Percentiles rank a stretch among this genome's conserved stretches.
phyloP scores from a whole-genome alignment of 768 basidiomycete genomes.

The Lanmaoa pseudosensibilis region DNA sequence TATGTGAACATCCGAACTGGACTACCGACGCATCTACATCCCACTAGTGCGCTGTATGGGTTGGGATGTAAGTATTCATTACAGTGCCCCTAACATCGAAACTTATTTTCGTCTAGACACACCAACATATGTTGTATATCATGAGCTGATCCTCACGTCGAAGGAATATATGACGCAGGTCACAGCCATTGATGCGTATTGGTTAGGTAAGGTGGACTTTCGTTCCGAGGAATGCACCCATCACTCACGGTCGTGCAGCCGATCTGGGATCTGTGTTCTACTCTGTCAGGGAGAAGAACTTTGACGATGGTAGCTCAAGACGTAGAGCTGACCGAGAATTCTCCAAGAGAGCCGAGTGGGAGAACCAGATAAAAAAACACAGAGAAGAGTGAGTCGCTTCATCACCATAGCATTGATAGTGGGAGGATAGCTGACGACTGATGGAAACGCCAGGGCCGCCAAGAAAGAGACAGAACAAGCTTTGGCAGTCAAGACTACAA shows the following conservation, averaged over 20 bases:
- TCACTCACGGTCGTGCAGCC: slow-evolving; percentile 46
- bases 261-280: slow-evolving; percentile 96
- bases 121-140: slow-evolving; percentile 95
- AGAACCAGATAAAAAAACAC: slow-evolving; percentile 85
- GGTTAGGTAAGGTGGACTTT: slow-evolving; percentile 68
- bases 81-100: not conserved
- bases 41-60: slow-evolving; percentile 94
- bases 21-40: slow-evolving; percentile 92
- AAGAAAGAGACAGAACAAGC: slow-evolving; percentile 63
- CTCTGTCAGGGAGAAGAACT: slow-evolving; percentile 97
- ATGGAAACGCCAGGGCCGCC: slow-evolving; percentile 46
- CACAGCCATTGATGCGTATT: slow-evolving; percentile 96
- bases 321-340: slow-evolving; percentile 86
- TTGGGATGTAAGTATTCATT: slow-evolving; percentile 73
- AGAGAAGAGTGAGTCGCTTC: slow-evolving; percentile 56
- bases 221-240: not conserved
- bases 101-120: slow-evolving; percentile 57
- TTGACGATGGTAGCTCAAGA: slow-evolving; percentile 81
- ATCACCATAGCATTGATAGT: not conserved
- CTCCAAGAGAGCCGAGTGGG: slow-evolving; percentile 86
- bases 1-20: slow-evolving; percentile 97
- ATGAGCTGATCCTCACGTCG: slow-evolving; percentile 92
- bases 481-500: slow-evolving; percentile 51
- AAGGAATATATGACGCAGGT: slow-evolving; percentile 99
- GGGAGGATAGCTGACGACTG: slow-evolving; percentile 7